A percentile compares a stretch with the other conserved stretches of the same genome.
Conservation (phyloP, 768 basidiomycete genomes). For the Psilocybe tampanensis region DNA sequence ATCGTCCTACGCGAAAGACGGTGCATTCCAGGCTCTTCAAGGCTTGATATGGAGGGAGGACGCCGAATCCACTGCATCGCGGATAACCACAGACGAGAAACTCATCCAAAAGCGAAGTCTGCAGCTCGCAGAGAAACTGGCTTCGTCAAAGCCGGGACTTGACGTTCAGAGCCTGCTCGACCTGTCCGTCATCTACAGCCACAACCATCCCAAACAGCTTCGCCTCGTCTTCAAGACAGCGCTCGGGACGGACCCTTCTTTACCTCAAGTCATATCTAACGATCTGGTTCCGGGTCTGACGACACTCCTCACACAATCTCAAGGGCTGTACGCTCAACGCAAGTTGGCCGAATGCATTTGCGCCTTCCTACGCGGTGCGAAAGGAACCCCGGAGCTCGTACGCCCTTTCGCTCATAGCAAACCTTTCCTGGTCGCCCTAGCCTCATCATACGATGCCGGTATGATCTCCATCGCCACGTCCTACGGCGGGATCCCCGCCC, state of each 20-base stretch:
- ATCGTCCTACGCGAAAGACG: slow-evolving; percentile 58
- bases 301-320: slow-evolving; percentile 43
- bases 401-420: slow-evolving; percentile 55
- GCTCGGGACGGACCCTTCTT: slow-evolving; percentile 30
- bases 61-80: slow-evolving; percentile 6
- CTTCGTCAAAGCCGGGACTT: slow-evolving; percentile 33
- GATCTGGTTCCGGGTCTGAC: slow-evolving; percentile 64
- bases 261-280: slow-evolving; percentile 34
- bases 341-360: slow-evolving; percentile 62
- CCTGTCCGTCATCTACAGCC: slow-evolving; percentile 58
- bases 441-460: slow-evolving; percentile 60
- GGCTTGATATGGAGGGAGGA: slow-evolving; percentile 57
- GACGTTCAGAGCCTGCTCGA: slow-evolving; percentile 62
- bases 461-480: slow-evolving; percentile 55
- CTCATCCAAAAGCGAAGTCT: slow-evolving; percentile 51
- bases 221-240: slow-evolving; percentile 46
- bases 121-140: slow-evolving; percentile 58
- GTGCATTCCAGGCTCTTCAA: slow-evolving; percentile 53
- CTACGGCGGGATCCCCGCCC: slow-evolving; percentile 57
- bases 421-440: slow-evolving; percentile 57
- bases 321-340: slow-evolving; percentile 65
- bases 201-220: slow-evolving; percentile 43
- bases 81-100: slow-evolving; percentile 39
- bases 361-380: slow-evolving; percentile 52
- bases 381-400: slow-evolving; percentile 45